Conservation (phyloP, 2,329 filamentous ascomycete species). For the Fusarium virguliforme region DNA sequence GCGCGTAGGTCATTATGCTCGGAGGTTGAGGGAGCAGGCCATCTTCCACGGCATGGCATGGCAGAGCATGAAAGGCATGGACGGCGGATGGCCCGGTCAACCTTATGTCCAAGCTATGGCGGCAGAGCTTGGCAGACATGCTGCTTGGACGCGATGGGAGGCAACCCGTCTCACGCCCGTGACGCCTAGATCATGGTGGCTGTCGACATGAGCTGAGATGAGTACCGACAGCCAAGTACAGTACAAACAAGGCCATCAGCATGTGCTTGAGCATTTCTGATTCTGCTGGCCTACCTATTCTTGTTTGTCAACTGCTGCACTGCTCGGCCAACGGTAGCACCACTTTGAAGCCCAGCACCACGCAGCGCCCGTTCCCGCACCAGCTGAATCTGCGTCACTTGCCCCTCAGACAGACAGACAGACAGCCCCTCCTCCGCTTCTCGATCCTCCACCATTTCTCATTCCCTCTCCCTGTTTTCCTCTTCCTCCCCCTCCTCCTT, state of each 20-base stretch:
- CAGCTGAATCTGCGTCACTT: constrained; percentile 52
- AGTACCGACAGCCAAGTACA: not conserved
- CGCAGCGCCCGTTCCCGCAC: constrained; percentile 29
- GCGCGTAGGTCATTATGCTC: constrained; percentile 51
- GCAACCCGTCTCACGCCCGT: constrained; percentile 32
- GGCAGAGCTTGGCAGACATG: constrained; percentile 24
- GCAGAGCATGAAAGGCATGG: not conserved
- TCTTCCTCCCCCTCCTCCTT: constrained; percentile 36
- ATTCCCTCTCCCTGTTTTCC: constrained; percentile 33
- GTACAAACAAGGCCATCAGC: not conserved
- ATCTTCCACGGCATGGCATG: constrained; percentile 23
- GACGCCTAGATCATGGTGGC: constrained; percentile 27
- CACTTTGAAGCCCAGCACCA: constrained; percentile 15
- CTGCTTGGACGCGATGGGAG: constrained; percentile 27
- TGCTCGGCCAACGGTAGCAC: constrained; percentile 28
- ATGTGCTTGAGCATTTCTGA: constrained; percentile 34
- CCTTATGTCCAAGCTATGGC: constrained; percentile 16
- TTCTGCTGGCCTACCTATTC: constrained; percentile 37
- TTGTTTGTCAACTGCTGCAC: constrained; percentile 31
- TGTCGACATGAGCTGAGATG: constrained; percentile 28
- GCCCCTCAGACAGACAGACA: constrained; percentile 41
- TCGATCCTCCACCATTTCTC: constrained; percentile 30
- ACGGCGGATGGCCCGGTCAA: constrained; percentile 31
- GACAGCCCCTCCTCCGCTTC: constrained; percentile 40
- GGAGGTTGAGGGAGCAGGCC: constrained; percentile 24